Evolutionary conservation across 257 asterid species (phyloP).

Genomic region (Solanum virginianum): DNA sequence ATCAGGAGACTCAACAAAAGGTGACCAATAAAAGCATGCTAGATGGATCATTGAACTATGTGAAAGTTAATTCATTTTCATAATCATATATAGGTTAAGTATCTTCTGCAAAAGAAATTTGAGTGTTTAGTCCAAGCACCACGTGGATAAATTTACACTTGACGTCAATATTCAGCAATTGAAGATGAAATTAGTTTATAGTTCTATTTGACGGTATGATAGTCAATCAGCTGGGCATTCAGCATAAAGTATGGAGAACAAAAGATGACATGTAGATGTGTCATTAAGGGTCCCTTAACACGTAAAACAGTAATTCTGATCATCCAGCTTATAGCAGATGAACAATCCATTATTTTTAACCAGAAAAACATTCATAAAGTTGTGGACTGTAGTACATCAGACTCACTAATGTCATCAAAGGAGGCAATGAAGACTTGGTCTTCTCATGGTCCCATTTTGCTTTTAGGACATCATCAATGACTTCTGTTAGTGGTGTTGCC

Average conservation of each 20-base stretch:
- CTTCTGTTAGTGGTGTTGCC: conserved; percentile 48
- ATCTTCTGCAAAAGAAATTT: not conserved
- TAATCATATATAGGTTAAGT: not conserved
- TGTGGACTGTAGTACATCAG: not conserved
- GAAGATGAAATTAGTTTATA: not conserved
- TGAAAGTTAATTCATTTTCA: not conserved
- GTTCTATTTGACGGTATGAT: not conserved
- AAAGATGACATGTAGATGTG: not conserved
- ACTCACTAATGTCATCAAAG: conserved; percentile 88
- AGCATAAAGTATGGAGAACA: not conserved
- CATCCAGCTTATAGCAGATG: not conserved
- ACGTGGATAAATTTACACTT: not conserved
- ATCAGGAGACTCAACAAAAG: not conserved
- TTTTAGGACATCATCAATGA: conserved; percentile 53
- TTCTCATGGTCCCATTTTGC: conserved; percentile 94
- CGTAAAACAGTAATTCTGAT: not conserved
- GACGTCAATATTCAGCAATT: not conserved
- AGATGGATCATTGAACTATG: not conserved
- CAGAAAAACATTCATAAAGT: not conserved
- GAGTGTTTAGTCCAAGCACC: not conserved
- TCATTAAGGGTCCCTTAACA: not conserved
- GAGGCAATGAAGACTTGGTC: conserved; percentile 78
- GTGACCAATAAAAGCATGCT: not conserved
- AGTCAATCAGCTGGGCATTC: not conserved
- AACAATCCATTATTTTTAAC: not conserved